Base-by-base conservation (phyloP, 768 basidiomycete genomes). In the Termitomyces sp. region DNA sequence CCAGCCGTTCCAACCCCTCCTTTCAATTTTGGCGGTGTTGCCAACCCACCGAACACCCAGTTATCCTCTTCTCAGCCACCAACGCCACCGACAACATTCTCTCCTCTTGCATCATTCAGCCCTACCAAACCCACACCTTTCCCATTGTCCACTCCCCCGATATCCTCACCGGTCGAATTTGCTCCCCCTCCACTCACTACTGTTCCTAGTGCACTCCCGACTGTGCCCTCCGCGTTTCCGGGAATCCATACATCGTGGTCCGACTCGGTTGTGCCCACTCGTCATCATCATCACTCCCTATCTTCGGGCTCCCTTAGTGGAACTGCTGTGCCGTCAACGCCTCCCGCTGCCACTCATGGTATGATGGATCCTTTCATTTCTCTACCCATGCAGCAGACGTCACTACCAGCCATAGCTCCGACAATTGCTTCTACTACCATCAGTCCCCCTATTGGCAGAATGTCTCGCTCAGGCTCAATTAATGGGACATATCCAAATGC, bases 381-480 rank as follows among this genome's bases (percentile, higher is more conserved):
- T 27, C 38, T 63, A 27, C 53, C 67, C 6, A 50, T 57, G 51
- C 66, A 58, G 56, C 73, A 58, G 63, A 61, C 63, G 46, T 63
- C 58, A 35, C 63, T 44, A 44, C 49, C 58, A 32, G 54, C 58
- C 44, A 62, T 56, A 35, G 21, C 62, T 10, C 25, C 62, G 12
- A 29, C 63, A 12, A 46, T 57, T 48, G 54, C 61, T 42, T 44
- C 58, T 12, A 52, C 63, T 29, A 56, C 68, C 1, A 69, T 75
- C 29, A 70, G 70, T 54, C 68, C 71, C 19, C 69, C 76, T 21
- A 73, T 82, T 53, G 82, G 83, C 32, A 73, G 83, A 57, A 78
- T 84, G 73, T 81, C 81, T 41, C 77, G 82, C 44, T 84, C 83
- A 25, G 79, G 82, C 51, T 85, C 83, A 23, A 75, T 84, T 56